Base-by-base conservation (phyloP, 139 green algal genomes). In the Astrephomene gubernaculifera region DNA sequence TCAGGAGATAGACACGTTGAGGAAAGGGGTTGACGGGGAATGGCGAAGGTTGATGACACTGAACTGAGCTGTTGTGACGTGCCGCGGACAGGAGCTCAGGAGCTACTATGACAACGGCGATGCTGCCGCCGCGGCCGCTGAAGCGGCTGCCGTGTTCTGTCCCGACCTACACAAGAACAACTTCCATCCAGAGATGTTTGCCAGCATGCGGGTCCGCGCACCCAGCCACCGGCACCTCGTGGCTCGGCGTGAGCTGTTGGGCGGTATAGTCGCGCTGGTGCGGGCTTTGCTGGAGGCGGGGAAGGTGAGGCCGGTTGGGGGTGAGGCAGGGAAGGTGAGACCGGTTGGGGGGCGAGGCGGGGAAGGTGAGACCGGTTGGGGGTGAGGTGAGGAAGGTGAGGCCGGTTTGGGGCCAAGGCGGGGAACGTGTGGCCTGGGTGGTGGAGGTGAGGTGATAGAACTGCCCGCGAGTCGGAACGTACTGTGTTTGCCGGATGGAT, bases 171-270 rank as follows among this genome's bases (percentile, higher is more conserved):
- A 83, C 60, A 72, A 72, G 61, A 61, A 72, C 60, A 73, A 43
- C 39, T 83, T 83, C 60, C 60, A 83, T 41, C 76, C 76, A 1
- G 76, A 83, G 54, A 49, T 35, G 36, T 82, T 82, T 25, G 9
- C 9, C 4, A 10, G 22, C 53, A 82, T 82, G 74, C 54, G 36
- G 3, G 7, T 27, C 1, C 25, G 45, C 25, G 74, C 74, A 36
- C 36, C 4, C 31, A 31, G 24, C n/a, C 74, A 82, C 74, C 27
- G 38, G 7, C 53, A 38, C 6, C 74, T 82, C 54, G 54, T 82
- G 54, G 74, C 73, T 8, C 79, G 84, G 31, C 61, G 84, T 4
- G 79, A 87, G 41, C 57, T 89, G 60, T 57, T 89, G 73, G 54
- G 52, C 17, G 33, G 73, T 21, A 63, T 89, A 75, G 79, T 65